These are phyloP conservation scores for Heliamphora pulchella DNA, from an alignment of 179 eudicot species.

Conservation along the genomic window DNA sequence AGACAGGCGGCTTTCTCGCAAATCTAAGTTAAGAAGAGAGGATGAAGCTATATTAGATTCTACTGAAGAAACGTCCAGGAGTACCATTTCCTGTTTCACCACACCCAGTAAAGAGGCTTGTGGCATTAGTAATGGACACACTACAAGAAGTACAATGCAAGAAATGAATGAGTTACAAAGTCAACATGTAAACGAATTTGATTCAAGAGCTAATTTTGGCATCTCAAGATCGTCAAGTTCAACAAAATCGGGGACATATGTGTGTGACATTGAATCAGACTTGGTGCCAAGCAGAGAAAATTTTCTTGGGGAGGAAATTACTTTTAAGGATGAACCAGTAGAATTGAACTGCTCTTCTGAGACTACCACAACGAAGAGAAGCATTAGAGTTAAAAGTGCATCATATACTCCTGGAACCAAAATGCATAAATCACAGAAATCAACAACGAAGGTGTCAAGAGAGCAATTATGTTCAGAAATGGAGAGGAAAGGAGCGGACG, in stretches of 20 bases:
- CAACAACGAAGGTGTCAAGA: constrained; percentile 30
- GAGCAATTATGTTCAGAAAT: constrained; percentile 41
- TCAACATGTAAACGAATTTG: constrained; percentile 21
- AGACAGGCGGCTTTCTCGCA: constrained; percentile 43
- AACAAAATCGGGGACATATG: constrained; percentile 17
- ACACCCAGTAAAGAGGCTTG: constrained; percentile 25
- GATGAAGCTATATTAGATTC: constrained; percentile 26
- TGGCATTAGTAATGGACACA: constrained; percentile 28
- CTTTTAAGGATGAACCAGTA: constrained; percentile 25
- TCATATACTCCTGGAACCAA: constrained; percentile 29
- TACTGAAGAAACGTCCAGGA: constrained; percentile 31
- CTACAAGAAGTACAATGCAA: constrained; percentile 24
- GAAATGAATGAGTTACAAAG: constrained; percentile 23
- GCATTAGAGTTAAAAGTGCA: constrained; percentile 29
- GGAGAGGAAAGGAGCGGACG: constrained; percentile 39
- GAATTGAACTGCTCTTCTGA: constrained; percentile 28
- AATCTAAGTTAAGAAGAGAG: constrained; percentile 34
- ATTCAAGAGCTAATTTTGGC: constrained; percentile 17
- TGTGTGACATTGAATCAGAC: constrained; percentile 22
- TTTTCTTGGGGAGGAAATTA: constrained; percentile 18
- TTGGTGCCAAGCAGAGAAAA: constrained; percentile 15
- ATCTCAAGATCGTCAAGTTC: constrained; percentile 19
- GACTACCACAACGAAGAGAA: constrained; percentile 26
- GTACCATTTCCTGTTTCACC: constrained; percentile 16
- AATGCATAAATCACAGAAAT: constrained; percentile 37